phyloP scores from a whole-genome alignment of 1,284 basidiomycete genomes.

The Tilletia setariae region DNA sequence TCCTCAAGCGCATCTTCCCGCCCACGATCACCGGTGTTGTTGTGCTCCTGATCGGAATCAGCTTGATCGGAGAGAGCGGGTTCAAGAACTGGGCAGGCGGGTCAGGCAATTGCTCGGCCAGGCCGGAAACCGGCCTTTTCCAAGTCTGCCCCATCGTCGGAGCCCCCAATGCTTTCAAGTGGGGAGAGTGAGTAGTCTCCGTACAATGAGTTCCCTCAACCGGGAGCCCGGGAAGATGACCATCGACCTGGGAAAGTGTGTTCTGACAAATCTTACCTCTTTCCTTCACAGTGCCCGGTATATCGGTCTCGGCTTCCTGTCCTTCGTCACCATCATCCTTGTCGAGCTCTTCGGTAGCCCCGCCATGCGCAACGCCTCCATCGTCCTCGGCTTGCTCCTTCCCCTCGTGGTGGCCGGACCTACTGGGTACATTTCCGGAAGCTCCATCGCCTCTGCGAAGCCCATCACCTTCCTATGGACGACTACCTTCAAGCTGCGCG shows the following conservation, averaged over 20 bases:
- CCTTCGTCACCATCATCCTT: slow-evolving; percentile 72
- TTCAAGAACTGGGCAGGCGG: slow-evolving; percentile 77
- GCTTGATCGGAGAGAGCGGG: slow-evolving; percentile 70
- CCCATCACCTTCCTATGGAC: slow-evolving; percentile 60
- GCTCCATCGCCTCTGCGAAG: slow-evolving; percentile 31
- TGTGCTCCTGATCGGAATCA: slow-evolving; percentile 64
- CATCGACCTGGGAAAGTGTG: no score
- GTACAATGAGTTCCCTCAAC: no score
- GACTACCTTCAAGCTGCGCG: slow-evolving; percentile 70
- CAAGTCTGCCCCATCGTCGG: slow-evolving; percentile 59
- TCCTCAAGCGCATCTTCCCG: slow-evolving; percentile 70
- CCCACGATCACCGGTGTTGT: slow-evolving; percentile 67
- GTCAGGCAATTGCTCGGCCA: slow-evolving; percentile 60
- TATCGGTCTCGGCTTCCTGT: slow-evolving; percentile 79
- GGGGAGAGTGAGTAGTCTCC: slow-evolving; percentile 61
- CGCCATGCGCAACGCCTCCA: slow-evolving; percentile 67
- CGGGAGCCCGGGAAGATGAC: no score
- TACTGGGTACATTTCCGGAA: slow-evolving; percentile 33
- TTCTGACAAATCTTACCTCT: no score
- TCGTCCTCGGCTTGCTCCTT: slow-evolving; percentile 53
- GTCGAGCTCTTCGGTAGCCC: slow-evolving; percentile 70
- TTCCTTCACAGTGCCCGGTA: slow-evolving; percentile 61
- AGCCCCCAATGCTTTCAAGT: slow-evolving; percentile 62
- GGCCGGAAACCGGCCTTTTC: slow-evolving; percentile 67
- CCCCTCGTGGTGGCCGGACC: slow-evolving; percentile 41